phyloP scores from a whole-genome alignment of 2,329 filamentous ascomycete species.

The Thielaviopsis ethacetica region DNA sequence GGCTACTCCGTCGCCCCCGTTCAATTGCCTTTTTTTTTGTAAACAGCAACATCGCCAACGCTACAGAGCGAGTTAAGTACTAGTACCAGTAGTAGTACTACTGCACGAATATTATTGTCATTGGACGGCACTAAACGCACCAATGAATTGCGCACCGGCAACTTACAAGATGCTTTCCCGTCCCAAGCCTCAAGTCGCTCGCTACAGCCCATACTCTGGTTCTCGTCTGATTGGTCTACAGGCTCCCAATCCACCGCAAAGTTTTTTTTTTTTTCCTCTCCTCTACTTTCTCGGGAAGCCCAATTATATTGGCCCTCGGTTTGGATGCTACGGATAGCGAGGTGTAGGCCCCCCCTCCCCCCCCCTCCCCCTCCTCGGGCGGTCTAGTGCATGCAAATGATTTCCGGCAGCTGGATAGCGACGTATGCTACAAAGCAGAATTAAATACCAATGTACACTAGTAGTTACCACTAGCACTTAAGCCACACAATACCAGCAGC shows the following conservation, averaged over 20 bases:
- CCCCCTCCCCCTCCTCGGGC: too few relatives aligned
- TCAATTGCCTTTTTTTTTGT: too few relatives aligned
- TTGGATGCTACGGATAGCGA: too few relatives aligned
- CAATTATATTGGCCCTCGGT: too few relatives aligned
- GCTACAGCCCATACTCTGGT: neutral
- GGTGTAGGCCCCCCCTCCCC: too few relatives aligned
- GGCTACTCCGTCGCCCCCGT: too few relatives aligned
- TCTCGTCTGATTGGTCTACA: neutral
- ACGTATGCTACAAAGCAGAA: neutral
- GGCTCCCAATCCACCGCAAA: neutral
- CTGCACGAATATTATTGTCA: too few relatives aligned
- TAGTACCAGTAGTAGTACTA: too few relatives aligned
- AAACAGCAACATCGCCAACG: too few relatives aligned
- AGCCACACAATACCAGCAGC: too few relatives aligned
- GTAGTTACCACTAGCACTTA: too few relatives aligned
- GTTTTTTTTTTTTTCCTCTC: neutral
- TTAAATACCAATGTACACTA: neutral
- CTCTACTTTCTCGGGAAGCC: neutral
- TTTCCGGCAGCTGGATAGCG: neutral
- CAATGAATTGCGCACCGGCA: neutral
- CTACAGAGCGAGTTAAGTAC: too few relatives aligned
- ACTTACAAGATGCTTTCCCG: neutral
- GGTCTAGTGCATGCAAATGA: neutral
- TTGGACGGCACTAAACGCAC: neutral
- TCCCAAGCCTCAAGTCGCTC: neutral